These are phyloP conservation scores for Ophidiomyces ophidiicola DNA, from an alignment of 2,329 filamentous ascomycete species.

Conservation along the genomic window DNA sequence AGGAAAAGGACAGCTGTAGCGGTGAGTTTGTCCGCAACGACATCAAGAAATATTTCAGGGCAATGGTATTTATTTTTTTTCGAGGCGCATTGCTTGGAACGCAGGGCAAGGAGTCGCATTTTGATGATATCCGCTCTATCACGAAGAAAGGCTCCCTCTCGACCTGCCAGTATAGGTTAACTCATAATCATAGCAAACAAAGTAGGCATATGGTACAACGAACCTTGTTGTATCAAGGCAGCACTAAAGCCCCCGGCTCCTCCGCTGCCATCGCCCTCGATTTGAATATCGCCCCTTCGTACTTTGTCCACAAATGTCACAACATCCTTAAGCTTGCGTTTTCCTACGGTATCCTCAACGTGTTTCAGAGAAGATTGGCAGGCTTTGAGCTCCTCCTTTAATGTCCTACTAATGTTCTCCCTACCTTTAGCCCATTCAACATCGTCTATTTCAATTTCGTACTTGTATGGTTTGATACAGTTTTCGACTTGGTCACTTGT, in stretches of 20 bases:
- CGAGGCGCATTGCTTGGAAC: constrained; percentile 75
- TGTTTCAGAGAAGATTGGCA: constrained; percentile 66
- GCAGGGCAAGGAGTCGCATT: constrained; percentile 76
- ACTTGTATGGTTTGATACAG: constrained; percentile 98
- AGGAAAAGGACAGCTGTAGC: constrained; percentile 92
- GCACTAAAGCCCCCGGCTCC: constrained; percentile 91
- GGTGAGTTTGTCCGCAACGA: constrained; percentile 87
- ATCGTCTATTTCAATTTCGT: constrained; percentile 88
- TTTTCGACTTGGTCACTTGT: constrained; percentile 97
- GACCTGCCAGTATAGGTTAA: constrained; percentile 46
- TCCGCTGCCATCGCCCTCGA: constrained; percentile 70
- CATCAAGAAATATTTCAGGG: constrained; percentile 94
- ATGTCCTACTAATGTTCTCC: constrained; percentile 64
- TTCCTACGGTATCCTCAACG: constrained; percentile 66
- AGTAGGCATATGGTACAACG: constrained; percentile 22
- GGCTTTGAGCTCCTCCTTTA: constrained; percentile 78
- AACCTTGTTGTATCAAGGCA: constrained; percentile 70
- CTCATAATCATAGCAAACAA: constrained; percentile 1
- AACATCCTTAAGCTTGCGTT: constrained; percentile 77
- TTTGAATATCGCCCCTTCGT: constrained; percentile 66
- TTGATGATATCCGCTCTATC: constrained; percentile 83
- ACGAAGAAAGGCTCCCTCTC: constrained; percentile 85
- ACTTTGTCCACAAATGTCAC: constrained; percentile 84
- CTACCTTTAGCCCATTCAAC: constrained; percentile 76
- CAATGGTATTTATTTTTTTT: constrained; percentile 91